Conservation (phyloP, 345 rosid species). For the Eucalyptus urophylla region DNA sequence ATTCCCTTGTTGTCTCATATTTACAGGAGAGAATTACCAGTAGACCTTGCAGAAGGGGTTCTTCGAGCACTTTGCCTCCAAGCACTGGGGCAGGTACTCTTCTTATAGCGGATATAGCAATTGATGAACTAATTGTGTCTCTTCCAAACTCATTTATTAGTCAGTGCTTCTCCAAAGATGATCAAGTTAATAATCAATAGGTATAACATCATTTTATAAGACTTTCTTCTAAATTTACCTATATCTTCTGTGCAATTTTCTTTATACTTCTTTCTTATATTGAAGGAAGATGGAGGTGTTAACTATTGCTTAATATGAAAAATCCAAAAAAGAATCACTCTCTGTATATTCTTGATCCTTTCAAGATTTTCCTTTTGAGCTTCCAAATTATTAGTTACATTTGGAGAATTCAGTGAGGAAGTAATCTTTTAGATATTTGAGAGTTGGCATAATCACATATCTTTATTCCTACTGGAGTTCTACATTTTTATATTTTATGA, state of each 20-base stretch:
- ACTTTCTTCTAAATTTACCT: background rate
- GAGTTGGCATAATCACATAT: background rate
- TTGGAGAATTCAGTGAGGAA: background rate
- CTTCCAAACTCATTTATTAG: background rate
- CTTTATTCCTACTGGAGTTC: background rate
- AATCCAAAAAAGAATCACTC: background rate
- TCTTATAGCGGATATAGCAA: background rate
- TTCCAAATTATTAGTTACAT: background rate
- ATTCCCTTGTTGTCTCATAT: background rate
- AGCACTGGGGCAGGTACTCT: constrained; percentile 84
- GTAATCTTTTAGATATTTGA: background rate
- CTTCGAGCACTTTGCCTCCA: constrained; percentile 89
- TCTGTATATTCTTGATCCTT: background rate
- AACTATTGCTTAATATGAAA: background rate
- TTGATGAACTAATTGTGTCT: background rate
- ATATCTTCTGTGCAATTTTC: background rate
- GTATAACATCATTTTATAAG: background rate
- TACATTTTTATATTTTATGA: background rate
- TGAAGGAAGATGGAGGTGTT: background rate
- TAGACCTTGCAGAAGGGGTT: constrained; percentile 89
- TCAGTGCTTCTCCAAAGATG: background rate
- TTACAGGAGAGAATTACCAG: constrained; percentile 80
- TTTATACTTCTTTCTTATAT: background rate
- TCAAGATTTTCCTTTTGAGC: background rate
- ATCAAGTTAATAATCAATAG: background rate